Base-by-base conservation (phyloP, 1,284 basidiomycete species). In the Trichosporon sp. region DNA sequence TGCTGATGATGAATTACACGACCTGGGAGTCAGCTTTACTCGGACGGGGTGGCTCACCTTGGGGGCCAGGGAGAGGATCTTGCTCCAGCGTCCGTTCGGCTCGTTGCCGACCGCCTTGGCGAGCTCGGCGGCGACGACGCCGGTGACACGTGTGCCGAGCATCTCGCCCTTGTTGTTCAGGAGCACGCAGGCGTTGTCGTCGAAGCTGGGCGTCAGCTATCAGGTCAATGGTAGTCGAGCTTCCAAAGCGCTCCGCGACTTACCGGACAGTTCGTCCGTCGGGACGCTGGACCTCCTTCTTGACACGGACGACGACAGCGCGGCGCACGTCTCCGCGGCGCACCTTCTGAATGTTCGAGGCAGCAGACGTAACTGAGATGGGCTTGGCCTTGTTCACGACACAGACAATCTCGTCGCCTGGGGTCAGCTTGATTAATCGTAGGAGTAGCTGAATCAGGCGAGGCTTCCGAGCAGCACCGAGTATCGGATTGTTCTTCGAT, bases 91-190 rank as follows among this genome's bases (percentile, higher is more conserved):
- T 12, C 82, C 83, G 0, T 95, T 95, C 84, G 91, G 88, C 21
- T 76, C 77, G 2, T 78, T 71, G 38, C 78, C 79, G 29, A 72
- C 73, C n/a, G 75, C 56, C 70, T 81, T 77, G 74, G 94, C 87
- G 78, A 98, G 82, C 78, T 98, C 95, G 3, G 91, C 90, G 70
- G 92, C 94, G 21, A 98, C 95, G 47, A 96, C 90, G 0, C 96
- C 95, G 77, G 91, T 92, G 73, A 99, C 93, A 76, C 96, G 89
- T 69, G 95, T 97, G 7, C 95, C 96, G 71, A 98, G 82, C 90
- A 98, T 94, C 84, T 99, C 96, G 75, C 91, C 89, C 85, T 98
- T 98, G 86, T 93, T 93, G 84, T 99, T 99, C 71, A 99, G 84
- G 32, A 99, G 85, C 1, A 99, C 95, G 35, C 91, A 95, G 0